A percentile compares a stretch with the other conserved stretches of the same genome.
phyloP scores from a whole-genome alignment of 768 basidiomycete genomes.

The Psilocybe sp. region DNA sequence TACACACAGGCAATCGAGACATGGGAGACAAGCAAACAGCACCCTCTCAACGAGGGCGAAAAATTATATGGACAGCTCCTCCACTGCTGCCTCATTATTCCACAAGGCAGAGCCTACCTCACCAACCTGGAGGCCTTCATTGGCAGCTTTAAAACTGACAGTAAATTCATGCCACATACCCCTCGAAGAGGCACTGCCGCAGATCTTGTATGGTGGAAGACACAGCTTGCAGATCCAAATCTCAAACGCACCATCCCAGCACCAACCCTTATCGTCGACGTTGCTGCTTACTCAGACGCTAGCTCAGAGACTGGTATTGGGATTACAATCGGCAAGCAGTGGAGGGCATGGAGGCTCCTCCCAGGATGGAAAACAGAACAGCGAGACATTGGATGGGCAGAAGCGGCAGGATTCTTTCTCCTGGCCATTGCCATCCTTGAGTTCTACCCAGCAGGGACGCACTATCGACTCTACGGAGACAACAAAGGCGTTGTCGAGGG shows the following conservation, averaged over 20 bases:
- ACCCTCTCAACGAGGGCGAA: constrained; percentile 29
- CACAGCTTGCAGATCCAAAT: neutral
- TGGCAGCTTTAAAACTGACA: constrained; percentile 13
- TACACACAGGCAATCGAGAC: no score
- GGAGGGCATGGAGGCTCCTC: constrained; percentile 29
- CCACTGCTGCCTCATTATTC: constrained; percentile 26
- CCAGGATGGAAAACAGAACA: constrained; percentile 11
- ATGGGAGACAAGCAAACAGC: constrained; percentile 19
- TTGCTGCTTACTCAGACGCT: constrained; percentile 38
- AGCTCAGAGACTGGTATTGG: constrained; percentile 34
- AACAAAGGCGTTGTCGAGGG: constrained; percentile 39
- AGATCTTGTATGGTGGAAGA: neutral
- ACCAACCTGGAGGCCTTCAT: constrained; percentile 38
- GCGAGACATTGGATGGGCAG: constrained; percentile 37
- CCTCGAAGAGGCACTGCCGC: constrained; percentile 9
- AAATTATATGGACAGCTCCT: constrained; percentile 39
- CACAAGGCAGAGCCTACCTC: constrained; percentile 34
- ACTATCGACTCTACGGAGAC: constrained; percentile 28
- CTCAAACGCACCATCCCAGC: constrained; percentile 23
- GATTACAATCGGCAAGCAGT: constrained; percentile 24
- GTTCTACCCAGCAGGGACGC: neutral
- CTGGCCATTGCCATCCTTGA: constrained; percentile 19
- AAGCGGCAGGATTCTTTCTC: constrained; percentile 35
- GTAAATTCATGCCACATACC: constrained; percentile 28
- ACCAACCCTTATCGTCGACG: constrained; percentile 20